These are phyloP conservation scores for Sonneratia caseolaris DNA, from an alignment of 345 rosid species.

Conservation along the genomic window DNA sequence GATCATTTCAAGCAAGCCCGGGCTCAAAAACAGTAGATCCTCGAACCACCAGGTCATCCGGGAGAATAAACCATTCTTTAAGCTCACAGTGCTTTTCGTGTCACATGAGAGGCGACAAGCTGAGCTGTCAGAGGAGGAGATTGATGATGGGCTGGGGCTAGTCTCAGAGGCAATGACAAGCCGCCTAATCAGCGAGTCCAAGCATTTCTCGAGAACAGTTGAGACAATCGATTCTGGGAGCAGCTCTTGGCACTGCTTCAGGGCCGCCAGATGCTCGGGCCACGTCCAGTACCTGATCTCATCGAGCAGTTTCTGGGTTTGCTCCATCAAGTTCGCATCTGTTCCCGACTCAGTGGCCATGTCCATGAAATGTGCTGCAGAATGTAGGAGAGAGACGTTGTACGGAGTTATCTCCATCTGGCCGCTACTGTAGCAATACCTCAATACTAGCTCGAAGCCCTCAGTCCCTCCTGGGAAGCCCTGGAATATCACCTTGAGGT, in stretches of 20 bases:
- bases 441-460: slow-evolving; percentile 61
- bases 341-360: slow-evolving; percentile 31
- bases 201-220: slow-evolving; percentile 28
- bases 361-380: slow-evolving; percentile 75
- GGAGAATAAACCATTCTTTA: slow-evolving; percentile 40
- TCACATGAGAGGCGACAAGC: slow-evolving; percentile 71
- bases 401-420: slow-evolving; percentile 35
- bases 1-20: slow-evolving; percentile 30
- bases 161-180: slow-evolving; percentile 44
- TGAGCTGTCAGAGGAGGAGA: slow-evolving; percentile 72
- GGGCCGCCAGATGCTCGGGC: slow-evolving; percentile 60
- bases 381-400: slow-evolving; percentile 45
- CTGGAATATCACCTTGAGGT: slow-evolving; percentile 63
- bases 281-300: slow-evolving; percentile 66
- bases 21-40: slow-evolving; percentile 44
- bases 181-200: slow-evolving; percentile 56
- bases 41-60: slow-evolving; percentile 79
- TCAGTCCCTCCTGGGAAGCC: slow-evolving; percentile 85
- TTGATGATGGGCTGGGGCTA: slow-evolving; percentile 76
- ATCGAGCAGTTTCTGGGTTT: slow-evolving; percentile 51
- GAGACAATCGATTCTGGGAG: slow-evolving; percentile 22
- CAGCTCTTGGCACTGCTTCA: slow-evolving; percentile 61
- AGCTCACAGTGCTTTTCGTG: slow-evolving; percentile 80
- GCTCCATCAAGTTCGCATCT: slow-evolving; percentile 32
- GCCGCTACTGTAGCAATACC: slow-evolving; percentile 76